Conservation (phyloP, 352 stramenopile species). For the Phytophthora sojae region DNA sequence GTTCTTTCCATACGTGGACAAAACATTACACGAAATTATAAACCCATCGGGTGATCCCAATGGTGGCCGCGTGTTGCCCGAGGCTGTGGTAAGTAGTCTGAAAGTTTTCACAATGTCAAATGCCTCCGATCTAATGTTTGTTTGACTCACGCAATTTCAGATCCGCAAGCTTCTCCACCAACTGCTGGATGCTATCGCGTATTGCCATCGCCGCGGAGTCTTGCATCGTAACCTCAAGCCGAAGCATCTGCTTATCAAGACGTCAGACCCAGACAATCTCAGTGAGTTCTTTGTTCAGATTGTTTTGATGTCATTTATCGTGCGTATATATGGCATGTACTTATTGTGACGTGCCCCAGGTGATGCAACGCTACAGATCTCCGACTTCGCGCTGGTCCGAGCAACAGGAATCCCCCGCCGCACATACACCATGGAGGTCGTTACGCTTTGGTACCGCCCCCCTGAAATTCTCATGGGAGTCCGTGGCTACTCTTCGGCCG, state of each 20-base stretch:
- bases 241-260: constrained; percentile 91
- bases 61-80: constrained; percentile 75
- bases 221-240: constrained; percentile 92
- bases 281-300: constrained; percentile 38
- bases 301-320: neutral
- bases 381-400: constrained; percentile 91
- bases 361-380: constrained; percentile 82
- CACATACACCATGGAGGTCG: constrained; percentile 92
- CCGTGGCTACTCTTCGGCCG: constrained; percentile 80
- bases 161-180: constrained; percentile 87
- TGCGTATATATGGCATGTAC: neutral
- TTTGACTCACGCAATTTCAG: constrained; percentile 28
- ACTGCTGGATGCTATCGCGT: constrained; percentile 88
- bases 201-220: constrained; percentile 88
- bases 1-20: constrained; percentile 93
- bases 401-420: constrained; percentile 86
- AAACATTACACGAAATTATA: constrained; percentile 92
- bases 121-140: constrained; percentile 7
- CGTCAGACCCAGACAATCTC: constrained; percentile 60
- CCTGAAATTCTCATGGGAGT: constrained; percentile 92
- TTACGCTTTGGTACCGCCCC: constrained; percentile 92
- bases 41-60: constrained; percentile 89
- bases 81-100: constrained; percentile 61
- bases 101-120: neutral
- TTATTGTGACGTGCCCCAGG: constrained; percentile 30